phyloP scores from a whole-genome alignment of 352 stramenopile genomes.

The Pythium rishiriense region DNA sequence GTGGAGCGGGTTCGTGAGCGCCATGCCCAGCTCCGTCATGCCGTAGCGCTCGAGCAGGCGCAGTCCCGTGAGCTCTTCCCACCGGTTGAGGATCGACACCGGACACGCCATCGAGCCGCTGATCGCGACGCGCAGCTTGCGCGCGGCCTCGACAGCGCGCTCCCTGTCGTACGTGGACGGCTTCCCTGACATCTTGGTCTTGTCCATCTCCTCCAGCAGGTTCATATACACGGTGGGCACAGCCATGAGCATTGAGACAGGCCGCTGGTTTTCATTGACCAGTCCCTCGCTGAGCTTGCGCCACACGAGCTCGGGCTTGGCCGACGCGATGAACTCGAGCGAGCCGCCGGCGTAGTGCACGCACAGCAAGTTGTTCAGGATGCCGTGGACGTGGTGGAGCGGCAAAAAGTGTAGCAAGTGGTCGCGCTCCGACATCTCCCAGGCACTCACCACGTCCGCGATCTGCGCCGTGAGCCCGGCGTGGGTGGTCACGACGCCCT shows the following conservation, averaged over 20 bases:
- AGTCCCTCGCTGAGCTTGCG: slow-evolving; percentile 31
- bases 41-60: slow-evolving; percentile 89
- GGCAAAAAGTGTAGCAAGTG: slow-evolving; percentile 90
- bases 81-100: slow-evolving; percentile 71
- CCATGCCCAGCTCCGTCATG: slow-evolving; percentile 93
- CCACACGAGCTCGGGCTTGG: slow-evolving; percentile 68
- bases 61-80: slow-evolving; percentile 80
- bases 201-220: slow-evolving; percentile 76
- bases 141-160: slow-evolving; percentile 12
- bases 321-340: slow-evolving; percentile 76
- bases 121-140: slow-evolving; percentile 50
- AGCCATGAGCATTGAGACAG: slow-evolving; percentile 85
- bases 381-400: slow-evolving; percentile 90
- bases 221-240: slow-evolving; percentile 92
- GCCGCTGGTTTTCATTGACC: not conserved
- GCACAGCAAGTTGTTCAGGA: slow-evolving; percentile 90
- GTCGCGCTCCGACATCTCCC: slow-evolving; percentile 76
- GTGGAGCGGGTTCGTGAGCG: slow-evolving; percentile 83
- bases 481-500: slow-evolving; percentile 86
- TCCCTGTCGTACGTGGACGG: slow-evolving; percentile 24
- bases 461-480: slow-evolving; percentile 71
- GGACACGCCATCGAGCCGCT: slow-evolving; percentile 90
- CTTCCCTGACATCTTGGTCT: no score
- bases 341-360: slow-evolving; percentile 75
- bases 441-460: slow-evolving; percentile 78